phyloP scores from a whole-genome alignment of 2,329 filamentous ascomycete genomes.

The Ceratocystis destructans region DNA sequence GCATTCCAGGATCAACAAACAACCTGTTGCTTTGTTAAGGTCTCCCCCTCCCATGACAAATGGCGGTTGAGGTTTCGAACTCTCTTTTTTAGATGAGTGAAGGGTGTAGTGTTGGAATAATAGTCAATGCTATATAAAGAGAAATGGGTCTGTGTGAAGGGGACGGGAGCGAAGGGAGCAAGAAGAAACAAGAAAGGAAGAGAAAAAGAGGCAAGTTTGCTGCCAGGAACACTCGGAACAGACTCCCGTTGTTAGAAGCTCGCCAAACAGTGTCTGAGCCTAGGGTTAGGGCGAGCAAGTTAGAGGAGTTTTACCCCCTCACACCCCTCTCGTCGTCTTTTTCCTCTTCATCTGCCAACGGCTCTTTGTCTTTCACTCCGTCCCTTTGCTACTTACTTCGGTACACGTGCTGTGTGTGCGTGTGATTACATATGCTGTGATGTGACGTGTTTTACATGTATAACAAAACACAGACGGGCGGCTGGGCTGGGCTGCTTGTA shows the following conservation, averaged over 20 bases:
- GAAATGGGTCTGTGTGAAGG: background rate
- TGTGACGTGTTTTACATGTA: background rate
- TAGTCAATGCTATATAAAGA: slow-evolving; percentile 1
- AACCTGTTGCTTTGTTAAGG: background rate
- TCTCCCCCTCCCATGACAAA: background rate
- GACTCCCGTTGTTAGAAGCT: background rate
- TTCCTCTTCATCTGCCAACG: background rate
- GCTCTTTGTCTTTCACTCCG: no score
- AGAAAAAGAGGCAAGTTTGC: background rate
- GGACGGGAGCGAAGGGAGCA: no score
- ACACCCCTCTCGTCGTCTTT: background rate
- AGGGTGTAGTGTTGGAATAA: background rate
- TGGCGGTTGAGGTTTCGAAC: background rate
- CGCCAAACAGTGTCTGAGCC: no score
- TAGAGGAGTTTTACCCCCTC: no score
- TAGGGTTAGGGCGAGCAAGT: no score
- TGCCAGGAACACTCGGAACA: background rate
- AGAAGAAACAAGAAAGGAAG: background rate
- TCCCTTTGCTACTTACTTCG: background rate
- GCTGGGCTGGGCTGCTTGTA: no score
- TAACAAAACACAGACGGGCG: background rate
- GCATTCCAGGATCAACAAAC: background rate
- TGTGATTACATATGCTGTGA: background rate
- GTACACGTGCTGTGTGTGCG: background rate
- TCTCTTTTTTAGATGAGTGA: background rate